Evolutionary conservation across 148 eudicot genomes (phyloP).

Genomic region (Euryodendron excelsum): DNA sequence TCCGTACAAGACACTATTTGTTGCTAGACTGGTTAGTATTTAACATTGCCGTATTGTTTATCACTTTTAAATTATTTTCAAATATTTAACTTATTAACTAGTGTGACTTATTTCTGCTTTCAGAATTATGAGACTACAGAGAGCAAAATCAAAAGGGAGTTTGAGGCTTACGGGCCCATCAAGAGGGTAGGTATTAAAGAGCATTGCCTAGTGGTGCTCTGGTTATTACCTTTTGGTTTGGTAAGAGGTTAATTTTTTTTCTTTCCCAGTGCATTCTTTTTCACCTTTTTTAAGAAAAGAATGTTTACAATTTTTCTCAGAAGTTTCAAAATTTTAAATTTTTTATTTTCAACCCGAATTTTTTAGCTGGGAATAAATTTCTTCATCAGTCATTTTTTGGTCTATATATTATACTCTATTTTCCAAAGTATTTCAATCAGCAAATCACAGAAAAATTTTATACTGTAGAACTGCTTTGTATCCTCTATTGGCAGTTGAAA

Average conservation of each 20-base stretch:
- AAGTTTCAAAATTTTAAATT: background rate
- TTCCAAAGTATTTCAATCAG: background rate
- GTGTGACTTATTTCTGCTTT: constrained; percentile 13
- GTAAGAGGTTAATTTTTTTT: constrained; percentile 47
- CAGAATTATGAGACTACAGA: constrained; percentile 96
- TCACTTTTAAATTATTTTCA: background rate
- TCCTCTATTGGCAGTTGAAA: background rate
- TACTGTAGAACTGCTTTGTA: background rate
- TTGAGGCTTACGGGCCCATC: constrained; percentile 98
- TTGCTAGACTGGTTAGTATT: constrained; percentile 91
- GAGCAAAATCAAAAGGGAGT: constrained; percentile 98
- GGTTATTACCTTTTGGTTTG: constrained; percentile 67
- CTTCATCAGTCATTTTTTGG: background rate
- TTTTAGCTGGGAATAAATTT: background rate
- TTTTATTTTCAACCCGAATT: background rate
- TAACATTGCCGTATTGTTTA: background rate
- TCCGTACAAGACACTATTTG: constrained; percentile 96
- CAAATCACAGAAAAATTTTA: background rate
- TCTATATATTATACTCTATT: background rate
- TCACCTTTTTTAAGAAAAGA: background rate
- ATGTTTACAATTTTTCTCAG: background rate
- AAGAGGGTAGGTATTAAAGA: constrained; percentile 89
- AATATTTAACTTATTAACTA: background rate
- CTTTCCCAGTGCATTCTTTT: background rate
- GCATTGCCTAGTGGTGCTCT: constrained; percentile 46